Evolutionary conservation across 768 basidiomycete genomes (phyloP).

Genomic region (Lactarius trivialis): DNA sequence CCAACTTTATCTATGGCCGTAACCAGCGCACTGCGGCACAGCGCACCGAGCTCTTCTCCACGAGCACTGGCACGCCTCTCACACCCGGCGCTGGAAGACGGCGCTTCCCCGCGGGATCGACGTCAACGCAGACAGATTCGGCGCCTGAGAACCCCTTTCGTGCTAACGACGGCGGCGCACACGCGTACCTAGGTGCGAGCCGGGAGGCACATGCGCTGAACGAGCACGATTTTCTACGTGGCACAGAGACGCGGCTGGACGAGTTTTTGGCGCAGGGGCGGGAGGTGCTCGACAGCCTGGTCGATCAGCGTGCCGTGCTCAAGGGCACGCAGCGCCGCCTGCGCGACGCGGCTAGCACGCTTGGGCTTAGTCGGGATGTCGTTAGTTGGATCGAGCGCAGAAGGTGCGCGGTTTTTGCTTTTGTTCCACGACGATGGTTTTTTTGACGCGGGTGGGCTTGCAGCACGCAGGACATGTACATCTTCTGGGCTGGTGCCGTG

Average conservation of each 20-base stretch:
- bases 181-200: conserved; percentile 44
- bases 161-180: conserved; percentile 34
- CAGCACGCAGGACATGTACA: conserved; percentile 94
- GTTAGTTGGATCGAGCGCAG: conserved; percentile 96
- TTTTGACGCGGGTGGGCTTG: background rate
- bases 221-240: conserved; percentile 86
- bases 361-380: conserved; percentile 89
- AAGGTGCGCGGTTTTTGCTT: conserved; percentile 47
- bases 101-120: conserved; percentile 40
- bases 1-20: background rate
- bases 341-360: conserved; percentile 85
- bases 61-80: conserved; percentile 25
- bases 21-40: conserved; percentile 53
- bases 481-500: conserved; percentile 78
- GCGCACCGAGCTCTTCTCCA: conserved; percentile 59
- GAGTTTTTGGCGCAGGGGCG: conserved; percentile 89
- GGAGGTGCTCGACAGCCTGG: conserved; percentile 85
- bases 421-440: background rate
- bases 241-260: conserved; percentile 76
- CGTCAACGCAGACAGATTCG: conserved; percentile 30
- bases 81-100: conserved; percentile 45
- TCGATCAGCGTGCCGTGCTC: conserved; percentile 87
- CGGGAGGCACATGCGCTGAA: conserved; percentile 76
- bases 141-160: conserved; percentile 85
- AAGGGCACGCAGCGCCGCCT: conserved; percentile 91